phyloP scores from a whole-genome alignment of 257 asterid species.

The Solanum paucissectum region DNA sequence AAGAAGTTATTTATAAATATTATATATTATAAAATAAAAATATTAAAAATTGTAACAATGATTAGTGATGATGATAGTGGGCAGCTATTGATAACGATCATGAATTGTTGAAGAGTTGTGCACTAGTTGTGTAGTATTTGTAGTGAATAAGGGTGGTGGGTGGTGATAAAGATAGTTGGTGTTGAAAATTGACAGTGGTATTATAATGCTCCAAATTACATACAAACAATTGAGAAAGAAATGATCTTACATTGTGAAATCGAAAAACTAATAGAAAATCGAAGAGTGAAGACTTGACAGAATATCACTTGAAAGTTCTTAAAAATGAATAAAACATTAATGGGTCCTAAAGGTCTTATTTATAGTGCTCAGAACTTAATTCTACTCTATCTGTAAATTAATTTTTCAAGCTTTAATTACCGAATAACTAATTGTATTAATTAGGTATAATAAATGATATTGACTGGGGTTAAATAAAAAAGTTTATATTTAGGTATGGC shows the following conservation, averaged over 20 bases:
- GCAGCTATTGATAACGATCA: background rate
- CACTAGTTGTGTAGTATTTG: background rate
- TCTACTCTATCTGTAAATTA: background rate
- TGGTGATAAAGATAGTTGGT: background rate
- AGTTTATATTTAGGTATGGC: too few species aligned
- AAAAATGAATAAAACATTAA: background rate
- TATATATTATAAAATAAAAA: too few species aligned
- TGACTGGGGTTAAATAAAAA: too few species aligned
- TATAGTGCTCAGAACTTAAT: background rate
- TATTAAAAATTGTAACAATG: background rate
- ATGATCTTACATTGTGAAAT: background rate
- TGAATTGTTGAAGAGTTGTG: background rate
- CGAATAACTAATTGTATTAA: too few species aligned
- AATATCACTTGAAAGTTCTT: background rate
- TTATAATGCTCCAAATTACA: background rate
- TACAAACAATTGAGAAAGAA: background rate
- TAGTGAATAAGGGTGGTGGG: background rate
- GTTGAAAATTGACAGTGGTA: background rate
- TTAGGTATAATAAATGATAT: background rate
- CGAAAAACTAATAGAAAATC: background rate
- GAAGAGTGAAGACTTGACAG: background rate
- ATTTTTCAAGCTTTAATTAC: background rate
- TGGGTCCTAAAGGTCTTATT: background rate
- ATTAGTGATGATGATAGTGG: too few species aligned
- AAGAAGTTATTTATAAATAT: too few species aligned